Evolutionary conservation across 2,329 filamentous ascomycete species (phyloP), one percentile per base, ranked within the genome.

Genomic region (Colletotrichum camelliae): DNA sequence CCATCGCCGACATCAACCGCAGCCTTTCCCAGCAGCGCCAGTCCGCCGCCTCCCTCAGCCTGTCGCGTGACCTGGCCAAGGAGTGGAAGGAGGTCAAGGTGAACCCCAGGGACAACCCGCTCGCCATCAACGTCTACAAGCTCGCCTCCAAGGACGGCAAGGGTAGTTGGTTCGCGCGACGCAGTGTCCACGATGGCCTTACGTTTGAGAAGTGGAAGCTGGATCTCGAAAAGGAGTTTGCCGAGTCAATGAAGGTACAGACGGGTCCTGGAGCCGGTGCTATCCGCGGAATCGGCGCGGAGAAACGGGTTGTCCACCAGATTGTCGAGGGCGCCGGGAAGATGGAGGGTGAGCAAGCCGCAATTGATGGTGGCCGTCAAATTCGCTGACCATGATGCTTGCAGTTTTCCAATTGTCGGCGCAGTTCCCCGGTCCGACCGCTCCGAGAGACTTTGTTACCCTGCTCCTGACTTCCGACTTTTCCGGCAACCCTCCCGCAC

Each of bases 1-100:
- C 85, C 77, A 86, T 88, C 39, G 87, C 88, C 61, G 87, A 92
- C 77, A 85, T 92, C 68, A 87, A 87, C 57, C 82, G 88, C 70
- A 90, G 91, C 4, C 81, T 81, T 7, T 80, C 83, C 7, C 79
- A 81, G n/a, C 57, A 81, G 64, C 78, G 81, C 8, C 80, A 80
- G 43, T 86, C 89, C 3, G 85, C 89, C 4, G 85, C 89, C 27
- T 84, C 89, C 10, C 85, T 91, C n/a, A 87, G 78, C 31, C 79
- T 83, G 18, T 80, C 92, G 37, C 87, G 86, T 33, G 86, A 89
- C 24, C 85, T 98, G n/a, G 92, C 93, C 74, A 94, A 94, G 81
- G 91, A 95, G 84, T 98, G 96, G 96, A 98, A 97, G 83, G 94
- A 95, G 57, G 86, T 96, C 81, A 96, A 95, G 84, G 85, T 95